Conservation (phyloP, 441 rosid species). For the Corymbia calophylla region DNA sequence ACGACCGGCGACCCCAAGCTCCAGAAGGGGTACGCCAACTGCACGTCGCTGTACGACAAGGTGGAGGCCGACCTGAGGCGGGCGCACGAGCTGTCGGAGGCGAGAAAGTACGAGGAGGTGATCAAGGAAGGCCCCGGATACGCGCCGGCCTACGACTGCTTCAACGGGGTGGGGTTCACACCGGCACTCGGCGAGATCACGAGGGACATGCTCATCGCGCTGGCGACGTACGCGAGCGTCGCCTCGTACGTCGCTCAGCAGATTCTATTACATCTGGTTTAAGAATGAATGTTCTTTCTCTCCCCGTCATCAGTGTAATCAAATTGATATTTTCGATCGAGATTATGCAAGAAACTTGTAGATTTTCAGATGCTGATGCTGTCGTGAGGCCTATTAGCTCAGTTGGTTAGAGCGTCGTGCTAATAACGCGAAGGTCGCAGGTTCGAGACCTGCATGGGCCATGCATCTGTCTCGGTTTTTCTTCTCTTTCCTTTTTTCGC, state of each 20-base stretch:
- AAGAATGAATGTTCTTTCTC: background rate
- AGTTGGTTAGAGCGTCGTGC: background rate
- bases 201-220: conserved; percentile 10
- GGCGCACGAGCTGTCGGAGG: background rate
- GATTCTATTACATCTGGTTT: background rate
- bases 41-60: background rate
- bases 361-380: accelerated
- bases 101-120: background rate
- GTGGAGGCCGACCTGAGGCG: background rate
- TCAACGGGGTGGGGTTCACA: background rate
- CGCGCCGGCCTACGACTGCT: background rate
- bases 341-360: accelerated
- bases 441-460: background rate
- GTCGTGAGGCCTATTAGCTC: background rate
- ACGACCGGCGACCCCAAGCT: background rate
- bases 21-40: background rate
- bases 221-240: background rate
- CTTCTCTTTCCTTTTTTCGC: background rate
- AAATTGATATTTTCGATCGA: background rate
- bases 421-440: conserved; percentile 2
- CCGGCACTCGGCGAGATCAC: background rate
- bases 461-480: background rate
- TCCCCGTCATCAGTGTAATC: background rate
- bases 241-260: background rate
- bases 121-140: background rate